Evolutionary conservation across 306 rosid genomes (phyloP).

Genomic region (Cucurbita ficifolia): DNA sequence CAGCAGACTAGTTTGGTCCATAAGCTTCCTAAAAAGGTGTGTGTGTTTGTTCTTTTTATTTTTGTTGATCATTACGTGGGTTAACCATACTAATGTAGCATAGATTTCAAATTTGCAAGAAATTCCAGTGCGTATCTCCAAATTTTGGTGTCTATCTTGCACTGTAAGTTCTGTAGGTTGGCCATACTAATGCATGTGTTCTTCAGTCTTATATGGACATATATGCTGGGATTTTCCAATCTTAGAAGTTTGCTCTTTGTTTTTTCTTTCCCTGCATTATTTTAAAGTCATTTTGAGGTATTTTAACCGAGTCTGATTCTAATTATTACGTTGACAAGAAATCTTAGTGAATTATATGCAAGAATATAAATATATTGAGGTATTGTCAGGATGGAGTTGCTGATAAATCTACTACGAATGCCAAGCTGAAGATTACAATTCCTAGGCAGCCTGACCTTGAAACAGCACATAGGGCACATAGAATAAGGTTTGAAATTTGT

Average conservation of each 20-base stretch:
- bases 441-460: slow-evolving; percentile 83
- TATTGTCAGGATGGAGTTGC: slow-evolving; percentile 44
- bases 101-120: background rate
- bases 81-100: background rate
- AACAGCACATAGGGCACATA: slow-evolving; percentile 69
- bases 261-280: background rate
- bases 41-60: background rate
- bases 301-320: background rate
- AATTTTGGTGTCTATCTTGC: background rate
- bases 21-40: slow-evolving; percentile 72
- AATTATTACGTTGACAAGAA: background rate
- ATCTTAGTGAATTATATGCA: background rate
- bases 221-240: background rate
- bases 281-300: background rate
- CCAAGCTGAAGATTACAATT: slow-evolving; percentile 59
- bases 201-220: background rate
- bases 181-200: background rate
- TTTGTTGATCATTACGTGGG: background rate
- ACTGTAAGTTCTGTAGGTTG: background rate
- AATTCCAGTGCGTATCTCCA: background rate
- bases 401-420: slow-evolving; percentile 32
- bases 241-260: background rate
- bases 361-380: background rate
- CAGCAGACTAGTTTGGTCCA: slow-evolving; percentile 57
- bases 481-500: slow-evolving; percentile 49